A percentile compares a stretch with the other conserved stretches of the same genome.
phyloP scores from a whole-genome alignment of 371 early-diverging fungal species.

The Lichtheimia ornata region DNA sequence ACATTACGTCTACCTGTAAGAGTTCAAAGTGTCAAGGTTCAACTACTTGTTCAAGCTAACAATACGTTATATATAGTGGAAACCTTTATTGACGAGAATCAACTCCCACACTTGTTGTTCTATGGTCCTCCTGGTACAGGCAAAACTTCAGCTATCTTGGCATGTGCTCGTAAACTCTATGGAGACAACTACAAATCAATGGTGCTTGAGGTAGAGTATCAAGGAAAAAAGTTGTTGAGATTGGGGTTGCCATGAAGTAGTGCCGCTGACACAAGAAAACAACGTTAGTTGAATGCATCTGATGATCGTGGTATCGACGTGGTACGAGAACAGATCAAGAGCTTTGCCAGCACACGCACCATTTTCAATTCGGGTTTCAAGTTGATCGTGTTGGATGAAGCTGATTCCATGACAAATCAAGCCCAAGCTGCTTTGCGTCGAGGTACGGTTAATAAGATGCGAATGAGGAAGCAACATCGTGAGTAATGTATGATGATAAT shows the following conservation, averaged over 20 bases:
- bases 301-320: slow-evolving; percentile 99
- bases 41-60: not conserved
- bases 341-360: slow-evolving; percentile 92
- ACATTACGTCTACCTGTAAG: slow-evolving; percentile 87
- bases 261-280: no score
- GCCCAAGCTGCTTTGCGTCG: slow-evolving; percentile 97
- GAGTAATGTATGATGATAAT: no score
- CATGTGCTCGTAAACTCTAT: slow-evolving; percentile 85
- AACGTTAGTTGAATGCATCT: slow-evolving; percentile 92
- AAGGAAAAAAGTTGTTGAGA: not conserved
- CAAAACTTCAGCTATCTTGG: slow-evolving; percentile 98
- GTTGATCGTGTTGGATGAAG: slow-evolving; percentile 98
- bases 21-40: not conserved
- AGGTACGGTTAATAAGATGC: slow-evolving; percentile 42
- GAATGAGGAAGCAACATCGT: no score
- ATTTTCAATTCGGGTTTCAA: slow-evolving; percentile 83
- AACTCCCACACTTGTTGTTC: slow-evolving; percentile 96
- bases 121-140: slow-evolving; percentile 99
- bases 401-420: slow-evolving; percentile 96
- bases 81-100: slow-evolving; percentile 82
- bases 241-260: no score
- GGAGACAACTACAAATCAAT: slow-evolving; percentile 78
- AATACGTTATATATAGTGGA: slow-evolving; percentile 54
- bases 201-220: slow-evolving; percentile 77
- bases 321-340: slow-evolving; percentile 98